Evolutionary conservation across 2,329 filamentous ascomycete species (phyloP), one percentile per base, ranked within the genome.

Genomic region (Lachnellula cervina): DNA sequence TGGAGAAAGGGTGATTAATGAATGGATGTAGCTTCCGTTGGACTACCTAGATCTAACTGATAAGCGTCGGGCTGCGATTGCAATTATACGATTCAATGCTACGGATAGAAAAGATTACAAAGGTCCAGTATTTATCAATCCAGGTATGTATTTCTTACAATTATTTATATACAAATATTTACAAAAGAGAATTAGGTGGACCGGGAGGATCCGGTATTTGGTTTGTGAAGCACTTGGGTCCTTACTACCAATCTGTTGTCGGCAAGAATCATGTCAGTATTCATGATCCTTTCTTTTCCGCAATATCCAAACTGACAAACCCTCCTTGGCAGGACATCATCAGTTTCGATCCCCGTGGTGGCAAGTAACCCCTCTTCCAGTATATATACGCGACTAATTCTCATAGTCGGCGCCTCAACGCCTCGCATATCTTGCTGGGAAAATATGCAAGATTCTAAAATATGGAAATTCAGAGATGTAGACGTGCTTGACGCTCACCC

Each of bases 341-440:
- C 58, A 73, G 75, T 43, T 80, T 77, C 51, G 78, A 81, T 51
- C 77, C 78, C 2, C 73, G 79, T 34, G 79, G 79, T 35, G 67
- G 73, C 74, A 51, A 32, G 42, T 25, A 17, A 35, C 14, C 5
- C 14, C 17, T 3, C n/a, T 14, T 5, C 19, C 13, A 19, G n/a
- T 25, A n/a, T 16, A 25, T 2, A 16, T 8, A n/a, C 2, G 17
- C 16, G 28, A 11, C 14, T 21, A 28, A 34, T 17, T 8, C 34
- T n/a, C 35, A 19, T 14, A 61, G 60, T 62, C 21, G 60, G 60
- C 3, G 50, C 45, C 28, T 56, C 60, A 13, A 49, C 44, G 21
- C 60, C 60, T 14, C 19, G 46, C 5, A 52, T 59, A 17, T 17
- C 56, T 19, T 61, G 60, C 46, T 58, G 55, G 49, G 43, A 43